Evolutionary conservation across 257 asterid genomes (phyloP).

Genomic region (Petrea volubilis): DNA sequence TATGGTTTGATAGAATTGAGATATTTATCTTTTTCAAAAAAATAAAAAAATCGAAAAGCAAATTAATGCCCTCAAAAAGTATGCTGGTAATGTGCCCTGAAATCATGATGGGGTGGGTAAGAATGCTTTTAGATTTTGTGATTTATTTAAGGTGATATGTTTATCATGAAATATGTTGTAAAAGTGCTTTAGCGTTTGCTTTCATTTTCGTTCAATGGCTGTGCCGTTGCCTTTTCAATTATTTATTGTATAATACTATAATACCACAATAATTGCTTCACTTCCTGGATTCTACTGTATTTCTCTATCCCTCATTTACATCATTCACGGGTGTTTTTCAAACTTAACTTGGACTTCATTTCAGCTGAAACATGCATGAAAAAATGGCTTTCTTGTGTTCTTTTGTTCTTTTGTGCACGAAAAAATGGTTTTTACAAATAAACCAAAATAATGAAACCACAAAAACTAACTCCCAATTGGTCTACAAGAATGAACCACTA

Average conservation of each 20-base stretch:
- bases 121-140: constrained; percentile 39
- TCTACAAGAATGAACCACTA: too few relatives aligned
- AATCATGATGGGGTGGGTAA: constrained; percentile 54
- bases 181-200: constrained; percentile 67
- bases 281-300: background rate
- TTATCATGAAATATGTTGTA: constrained; percentile 40
- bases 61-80: constrained; percentile 29
- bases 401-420: background rate
- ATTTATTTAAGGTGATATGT: constrained; percentile 34
- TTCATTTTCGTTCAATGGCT: constrained; percentile 55
- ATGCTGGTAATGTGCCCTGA: constrained; percentile 47
- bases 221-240: constrained; percentile 41
- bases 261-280: constrained; percentile 43
- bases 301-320: background rate
- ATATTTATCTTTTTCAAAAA: background rate
- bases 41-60: background rate
- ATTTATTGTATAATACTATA: constrained; percentile 21
- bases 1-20: background rate
- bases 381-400: constrained; percentile 14
- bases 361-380: constrained; percentile 33
- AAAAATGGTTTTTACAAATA: background rate
- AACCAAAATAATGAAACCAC: too few relatives aligned
- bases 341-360: constrained; percentile 16
- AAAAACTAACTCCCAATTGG: too few relatives aligned
- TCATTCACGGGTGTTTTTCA: background rate